phyloP scores from a whole-genome alignment of 164 flowering plant genomes.

The Annona cherimola region DNA sequence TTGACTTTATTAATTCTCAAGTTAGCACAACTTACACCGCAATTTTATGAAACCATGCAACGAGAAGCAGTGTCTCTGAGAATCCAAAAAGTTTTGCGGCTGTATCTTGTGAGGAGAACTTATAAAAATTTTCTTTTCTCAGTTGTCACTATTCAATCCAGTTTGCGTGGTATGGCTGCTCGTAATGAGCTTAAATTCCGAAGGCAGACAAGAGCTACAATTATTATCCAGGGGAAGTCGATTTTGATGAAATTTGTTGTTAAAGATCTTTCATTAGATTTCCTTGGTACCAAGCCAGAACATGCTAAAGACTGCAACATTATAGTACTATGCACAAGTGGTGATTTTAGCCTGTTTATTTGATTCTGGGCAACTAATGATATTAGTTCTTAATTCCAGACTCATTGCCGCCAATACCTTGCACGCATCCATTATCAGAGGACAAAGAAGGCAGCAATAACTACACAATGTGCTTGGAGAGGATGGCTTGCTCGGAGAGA shows the following conservation, averaged over 20 bases:
- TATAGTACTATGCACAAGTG: not conserved
- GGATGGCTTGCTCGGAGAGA: conserved; percentile 80
- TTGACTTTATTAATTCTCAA: not conserved
- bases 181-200: conserved; percentile 76
- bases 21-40: conserved; percentile 74
- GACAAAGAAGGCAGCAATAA: conserved; percentile 72
- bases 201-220: conserved; percentile 76
- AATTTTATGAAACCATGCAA: conserved; percentile 57
- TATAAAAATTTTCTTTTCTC: conserved; percentile 47
- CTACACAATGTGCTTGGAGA: conserved; percentile 96
- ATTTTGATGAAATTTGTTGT: not conserved
- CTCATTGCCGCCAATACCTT: conserved; percentile 61
- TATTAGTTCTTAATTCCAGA: conserved; percentile 35
- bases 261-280: not conserved
- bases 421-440: conserved; percentile 52
- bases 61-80: conserved; percentile 66
- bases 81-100: conserved; percentile 71
- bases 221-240: conserved; percentile 65
- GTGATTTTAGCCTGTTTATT: not conserved
- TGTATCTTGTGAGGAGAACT: conserved; percentile 64
- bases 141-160: conserved; percentile 73
- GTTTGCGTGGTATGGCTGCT: conserved; percentile 91
- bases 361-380: not conserved
- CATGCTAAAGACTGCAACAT: not conserved
- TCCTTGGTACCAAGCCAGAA: not conserved